Percentiles rank a stretch among this genome's conserved stretches.
Evolutionary conservation across 345 rosid species (phyloP).

Genomic region (Melaleuca quinquenervia): DNA sequence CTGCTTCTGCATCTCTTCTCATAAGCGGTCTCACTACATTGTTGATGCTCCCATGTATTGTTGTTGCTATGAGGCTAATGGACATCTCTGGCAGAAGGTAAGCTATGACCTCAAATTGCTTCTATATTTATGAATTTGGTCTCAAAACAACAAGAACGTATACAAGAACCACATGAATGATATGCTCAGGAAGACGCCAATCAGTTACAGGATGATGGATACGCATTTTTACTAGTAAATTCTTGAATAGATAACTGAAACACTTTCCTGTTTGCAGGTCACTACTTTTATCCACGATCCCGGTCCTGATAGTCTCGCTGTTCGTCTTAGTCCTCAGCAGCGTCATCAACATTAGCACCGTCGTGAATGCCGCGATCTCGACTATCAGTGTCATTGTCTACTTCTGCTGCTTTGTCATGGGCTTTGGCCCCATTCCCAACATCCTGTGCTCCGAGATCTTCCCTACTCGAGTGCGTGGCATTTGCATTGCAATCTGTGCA

Average conservation of each 20-base stretch:
- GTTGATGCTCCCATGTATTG: conserved; percentile 29
- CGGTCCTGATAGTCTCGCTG: conserved; percentile 20
- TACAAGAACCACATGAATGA: background rate
- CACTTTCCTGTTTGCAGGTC: conserved; percentile 12
- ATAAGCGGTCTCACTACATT: conserved; percentile 21
- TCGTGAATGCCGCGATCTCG: conserved; percentile 17
- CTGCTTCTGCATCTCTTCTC: conserved; percentile 34
- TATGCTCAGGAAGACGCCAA: background rate
- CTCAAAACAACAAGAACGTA: background rate
- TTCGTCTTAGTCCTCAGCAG: conserved; percentile 15
- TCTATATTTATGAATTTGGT: background rate
- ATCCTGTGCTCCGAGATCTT: conserved; percentile 37
- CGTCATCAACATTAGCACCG: conserved; percentile 2
- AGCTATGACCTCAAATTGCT: background rate
- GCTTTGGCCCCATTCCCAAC: conserved; percentile 33
- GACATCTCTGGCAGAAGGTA: conserved; percentile 41
- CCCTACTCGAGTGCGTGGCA: conserved; percentile 31
- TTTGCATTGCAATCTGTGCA: conserved; percentile 32
- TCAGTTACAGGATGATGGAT: background rate
- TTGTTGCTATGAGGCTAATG: conserved; percentile 33
- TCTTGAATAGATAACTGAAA: background rate
- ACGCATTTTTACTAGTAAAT: background rate
- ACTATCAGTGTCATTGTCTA: conserved; percentile 18
- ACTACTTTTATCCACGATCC: conserved; percentile 24
- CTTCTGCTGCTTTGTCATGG: conserved; percentile 30